Evolutionary conservation across 2,329 filamentous ascomycete species (phyloP).

Genomic region (Cryphonectria radicalis): DNA sequence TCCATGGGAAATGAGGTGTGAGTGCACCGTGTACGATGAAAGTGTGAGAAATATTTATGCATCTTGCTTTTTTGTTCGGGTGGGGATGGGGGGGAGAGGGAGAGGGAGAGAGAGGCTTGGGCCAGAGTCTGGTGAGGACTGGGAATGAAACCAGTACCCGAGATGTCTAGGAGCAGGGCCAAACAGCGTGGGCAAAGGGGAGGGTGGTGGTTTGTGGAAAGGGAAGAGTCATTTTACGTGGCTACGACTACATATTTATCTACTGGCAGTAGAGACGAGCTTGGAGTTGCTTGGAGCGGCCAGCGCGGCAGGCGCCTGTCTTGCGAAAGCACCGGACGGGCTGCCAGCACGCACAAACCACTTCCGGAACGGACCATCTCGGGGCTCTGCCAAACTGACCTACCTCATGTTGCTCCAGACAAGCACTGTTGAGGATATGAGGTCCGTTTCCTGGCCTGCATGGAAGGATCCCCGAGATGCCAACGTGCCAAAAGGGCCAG

Average conservation of each 20-base stretch:
- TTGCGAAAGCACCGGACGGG: slow-evolving; percentile 25
- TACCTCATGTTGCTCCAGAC: slow-evolving; percentile 20
- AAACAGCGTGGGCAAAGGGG: background rate
- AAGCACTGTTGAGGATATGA: slow-evolving; percentile 14
- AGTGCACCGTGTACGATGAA: slow-evolving; percentile 29
- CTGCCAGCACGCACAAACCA: slow-evolving; percentile 22
- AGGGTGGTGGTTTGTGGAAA: background rate
- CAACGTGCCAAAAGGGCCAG: background rate
- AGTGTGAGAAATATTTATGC: slow-evolving; percentile 25
- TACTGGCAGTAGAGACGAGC: slow-evolving; percentile 22
- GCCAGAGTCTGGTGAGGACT: slow-evolving; percentile 16
- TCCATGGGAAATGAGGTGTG: slow-evolving; percentile 27
- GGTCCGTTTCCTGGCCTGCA: slow-evolving; percentile 11
- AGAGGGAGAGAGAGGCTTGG: background rate
- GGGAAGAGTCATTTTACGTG: background rate
- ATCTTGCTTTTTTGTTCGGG: slow-evolving; percentile 7
- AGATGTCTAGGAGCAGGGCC: slow-evolving; percentile 2
- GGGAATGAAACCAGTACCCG: slow-evolving; percentile 6
- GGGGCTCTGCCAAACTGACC: slow-evolving; percentile 16
- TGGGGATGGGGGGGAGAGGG: too few relatives aligned
- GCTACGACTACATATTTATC: background rate
- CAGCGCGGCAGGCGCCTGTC: slow-evolving; percentile 21
- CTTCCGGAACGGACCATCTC: slow-evolving; percentile 2
- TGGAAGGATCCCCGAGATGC: slow-evolving; percentile 1
- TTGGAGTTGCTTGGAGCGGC: slow-evolving; percentile 8